Base-by-base conservation (phyloP, 371 early-diverging fungal species). In the Mucor lusitanicus region DNA sequence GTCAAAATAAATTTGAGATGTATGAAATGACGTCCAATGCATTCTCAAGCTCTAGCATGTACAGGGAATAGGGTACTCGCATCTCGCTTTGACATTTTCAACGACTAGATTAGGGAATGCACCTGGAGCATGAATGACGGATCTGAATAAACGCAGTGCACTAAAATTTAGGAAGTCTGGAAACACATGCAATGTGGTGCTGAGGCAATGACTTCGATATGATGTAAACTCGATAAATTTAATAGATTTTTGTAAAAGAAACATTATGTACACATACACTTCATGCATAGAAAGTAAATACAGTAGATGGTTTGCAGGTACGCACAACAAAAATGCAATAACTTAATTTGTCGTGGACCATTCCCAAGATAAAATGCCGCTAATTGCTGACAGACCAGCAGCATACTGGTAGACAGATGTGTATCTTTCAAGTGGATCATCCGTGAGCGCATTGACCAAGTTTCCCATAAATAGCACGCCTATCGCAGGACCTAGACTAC, bases 281-380 rank as follows among this genome's bases (percentile, higher is more conserved):
- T 50, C 23, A 50, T 50, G 50, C 50, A 50, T 50, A 23, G n/a
- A n/a, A 50, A 50, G 11, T 50, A 50, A 9, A 48, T 50, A 50
- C 50, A 50, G 23, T 50, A 23, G 23, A 50, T 25, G 25, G 23
- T 9, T 23, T 50, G 50, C 25, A 23, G 50, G 8, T 44, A 17
- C 1, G 7, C 44, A 50, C 21, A 50, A 50, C 50, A 50, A 50
- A 50, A 23, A 50, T 23, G 23, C 12, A 23, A 8, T 50, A 7
- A 12, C 30, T 37, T 42, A 63, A 28, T 55, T 30, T 37, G 63
- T 64, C 13, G 64, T 64, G 11, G 64, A 57, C 77, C 77, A 76
- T 30, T 77, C 75, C 80, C 80, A 79, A 17, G 74, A 65, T 39
- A 72, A 33, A 8, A 80, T 63, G n/a, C 70, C 72, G 54, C 80